Evolutionary conservation across 768 basidiomycete genomes (phyloP).

Genomic region (Porphyrellus cyaneotinctus): DNA sequence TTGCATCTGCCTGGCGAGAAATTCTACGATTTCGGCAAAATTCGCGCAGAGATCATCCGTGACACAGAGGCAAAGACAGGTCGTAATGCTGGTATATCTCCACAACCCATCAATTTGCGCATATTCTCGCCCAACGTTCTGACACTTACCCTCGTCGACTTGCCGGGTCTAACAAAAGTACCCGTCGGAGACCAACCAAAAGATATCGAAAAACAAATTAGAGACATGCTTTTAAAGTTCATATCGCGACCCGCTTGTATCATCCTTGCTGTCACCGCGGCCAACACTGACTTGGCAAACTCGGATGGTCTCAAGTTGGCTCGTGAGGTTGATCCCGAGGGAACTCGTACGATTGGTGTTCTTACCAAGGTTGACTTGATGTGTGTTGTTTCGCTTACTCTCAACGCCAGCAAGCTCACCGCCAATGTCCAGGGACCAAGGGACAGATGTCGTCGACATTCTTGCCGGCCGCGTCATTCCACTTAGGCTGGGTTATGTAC

Average conservation of each 20-base stretch:
- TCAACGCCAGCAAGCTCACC: conserved; percentile 5
- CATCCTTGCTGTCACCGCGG: conserved; percentile 92
- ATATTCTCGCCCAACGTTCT: conserved; percentile 97
- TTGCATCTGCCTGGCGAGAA: conserved; percentile 94
- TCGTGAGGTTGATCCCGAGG: conserved; percentile 95
- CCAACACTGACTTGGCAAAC: conserved; percentile 96
- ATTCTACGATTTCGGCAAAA: conserved; percentile 97
- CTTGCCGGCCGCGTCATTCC: conserved; percentile 96
- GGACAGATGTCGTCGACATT: conserved; percentile 98
- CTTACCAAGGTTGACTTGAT: conserved; percentile 98
- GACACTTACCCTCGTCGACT: conserved; percentile 94
- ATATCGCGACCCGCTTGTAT: conserved; percentile 96
- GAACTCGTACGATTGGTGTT: conserved; percentile 95
- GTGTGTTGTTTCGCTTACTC: conserved; percentile 46
- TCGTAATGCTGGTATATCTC: conserved; percentile 96
- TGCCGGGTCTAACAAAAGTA: conserved; percentile 93
- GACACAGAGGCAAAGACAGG: conserved; percentile 99
- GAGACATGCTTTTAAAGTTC: conserved; percentile 93
- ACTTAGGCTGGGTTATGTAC: conserved; percentile 93
- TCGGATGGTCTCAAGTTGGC: conserved; percentile 97
- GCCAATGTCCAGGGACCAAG: conserved; percentile 70
- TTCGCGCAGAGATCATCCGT: conserved; percentile 90
- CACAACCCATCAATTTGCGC: conserved; percentile 94
- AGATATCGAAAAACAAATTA: conserved; percentile 97
- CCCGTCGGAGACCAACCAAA: conserved; percentile 95